Conservation (phyloP, 306 rosid genomes). For the Carpinus fangiana region DNA sequence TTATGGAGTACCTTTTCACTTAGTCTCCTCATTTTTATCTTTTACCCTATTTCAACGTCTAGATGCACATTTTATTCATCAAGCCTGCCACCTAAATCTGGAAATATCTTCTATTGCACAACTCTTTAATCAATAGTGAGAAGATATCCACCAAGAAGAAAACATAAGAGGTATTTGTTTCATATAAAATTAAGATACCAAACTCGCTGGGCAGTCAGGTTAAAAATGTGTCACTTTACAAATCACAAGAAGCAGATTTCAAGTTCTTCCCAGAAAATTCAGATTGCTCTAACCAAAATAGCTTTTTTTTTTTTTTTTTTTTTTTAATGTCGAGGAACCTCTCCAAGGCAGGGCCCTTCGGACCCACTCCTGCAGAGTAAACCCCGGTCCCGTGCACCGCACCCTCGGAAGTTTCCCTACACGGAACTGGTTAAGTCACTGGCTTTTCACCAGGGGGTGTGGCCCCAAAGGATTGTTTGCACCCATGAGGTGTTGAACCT, state of each 20-base stretch:
- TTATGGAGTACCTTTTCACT: background rate
- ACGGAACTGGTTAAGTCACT: no score
- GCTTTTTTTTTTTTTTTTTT: no score
- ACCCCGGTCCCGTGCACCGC: no score
- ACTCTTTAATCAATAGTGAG: conserved; percentile 14
- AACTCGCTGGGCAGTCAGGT: background rate
- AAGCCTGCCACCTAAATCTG: background rate
- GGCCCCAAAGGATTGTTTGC: no score
- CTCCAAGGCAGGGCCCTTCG: no score
- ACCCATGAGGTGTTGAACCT: no score
- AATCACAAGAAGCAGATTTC: background rate
- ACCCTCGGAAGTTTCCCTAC: no score
- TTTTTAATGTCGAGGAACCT: no score
- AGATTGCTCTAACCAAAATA: background rate
- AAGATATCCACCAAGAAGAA: background rate
- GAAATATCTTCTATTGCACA: background rate
- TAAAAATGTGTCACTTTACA: background rate
- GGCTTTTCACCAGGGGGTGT: no score
- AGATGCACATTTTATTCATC: conserved; percentile 16
- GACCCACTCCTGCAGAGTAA: no score
- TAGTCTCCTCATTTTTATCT: background rate
- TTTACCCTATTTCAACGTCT: conserved; percentile 18
- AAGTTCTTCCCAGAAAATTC: conserved; percentile 1
- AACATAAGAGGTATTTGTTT: background rate
- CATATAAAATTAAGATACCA: background rate